Evolutionary conservation across 306 rosid genomes (phyloP), one percentile per base, ranked within the genome.

Genomic region (Vigna mungo): DNA sequence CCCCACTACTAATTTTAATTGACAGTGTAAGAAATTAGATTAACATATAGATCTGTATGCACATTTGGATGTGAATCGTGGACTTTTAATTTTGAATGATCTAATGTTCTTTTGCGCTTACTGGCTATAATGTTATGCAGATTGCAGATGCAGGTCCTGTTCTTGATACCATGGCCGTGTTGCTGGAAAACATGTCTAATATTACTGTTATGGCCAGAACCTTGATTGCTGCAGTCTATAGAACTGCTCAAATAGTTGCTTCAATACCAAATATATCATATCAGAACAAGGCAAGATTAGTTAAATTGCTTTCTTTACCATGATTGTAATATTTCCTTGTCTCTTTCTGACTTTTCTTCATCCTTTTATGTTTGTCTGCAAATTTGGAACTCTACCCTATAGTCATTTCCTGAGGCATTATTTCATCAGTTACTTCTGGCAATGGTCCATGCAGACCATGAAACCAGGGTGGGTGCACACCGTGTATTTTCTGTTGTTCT

Each of bases 321-420:
- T 37, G 32, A 75, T 41, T 67, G 44, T 61, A 51, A 82, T 84
- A 54, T 80, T 80, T 51, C 65, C 79, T 37, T 80, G 59, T 82
- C 60, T 85, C 78, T 56, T 78, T 80, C 65, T 82, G 80, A 76
- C 79, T 74, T 60, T 78, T 76, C 78, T 78, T 70, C 30, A 12
- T 74, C 51, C 34, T 72, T 68, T 61, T 7, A 67, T 84, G 61
- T 68, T 65, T 70, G 44, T 72, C 55, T 80, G 39, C 36, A 27
- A 71, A 61, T 37, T 68, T 37, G 63, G 49, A 75, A 54, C 58
- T 60, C 71, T 63, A n/a, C 55, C 76, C 65, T 71, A 59, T 82
- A 92, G 97, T 96, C 97, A 71, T 94, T 95, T 79, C 98, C 98
- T 15, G 98, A 90, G 89, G 92, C 97, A 62, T 84, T 95, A 84